These are phyloP conservation scores for Pyrrhoderma noxium DNA, from an alignment of 1,284 basidiomycete genomes.

Conservation along the genomic window DNA sequence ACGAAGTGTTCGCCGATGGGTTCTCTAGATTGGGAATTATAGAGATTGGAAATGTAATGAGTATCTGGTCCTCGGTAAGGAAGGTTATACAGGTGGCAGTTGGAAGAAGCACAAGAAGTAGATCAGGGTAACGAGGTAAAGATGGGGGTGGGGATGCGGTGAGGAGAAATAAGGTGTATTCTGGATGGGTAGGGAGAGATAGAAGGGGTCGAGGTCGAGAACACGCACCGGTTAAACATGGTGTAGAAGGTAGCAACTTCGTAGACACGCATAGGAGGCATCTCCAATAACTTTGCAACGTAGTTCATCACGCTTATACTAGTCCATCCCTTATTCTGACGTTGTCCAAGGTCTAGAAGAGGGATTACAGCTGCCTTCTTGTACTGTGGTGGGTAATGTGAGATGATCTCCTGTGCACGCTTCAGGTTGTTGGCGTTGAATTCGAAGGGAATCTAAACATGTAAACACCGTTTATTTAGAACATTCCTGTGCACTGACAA, in stretches of 20 bases:
- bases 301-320: constrained; percentile 99
- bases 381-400: constrained; percentile 93
- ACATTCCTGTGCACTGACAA: not conserved
- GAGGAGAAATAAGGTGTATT: too few relatives aligned
- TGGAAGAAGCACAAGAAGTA: too few relatives aligned
- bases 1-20: constrained; percentile 94
- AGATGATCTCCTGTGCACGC: constrained; percentile 83
- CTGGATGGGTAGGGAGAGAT: not conserved
- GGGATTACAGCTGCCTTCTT: constrained; percentile 98
- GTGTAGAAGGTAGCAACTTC: constrained; percentile 99
- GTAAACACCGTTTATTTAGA: not conserved
- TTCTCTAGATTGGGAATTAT: too few relatives aligned
- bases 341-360: constrained; percentile 91
- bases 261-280: constrained; percentile 98
- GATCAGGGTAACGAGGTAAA: too few relatives aligned
- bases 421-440: constrained; percentile 80
- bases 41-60: not conserved
- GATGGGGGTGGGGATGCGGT: too few relatives aligned
- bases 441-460: constrained; percentile 77
- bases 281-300: constrained; percentile 85
- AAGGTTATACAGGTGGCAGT: too few relatives aligned
- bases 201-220: not conserved
- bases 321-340: constrained; percentile 99
- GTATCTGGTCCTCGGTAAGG: not conserved
- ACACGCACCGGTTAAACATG: constrained; percentile 88